phyloP scores from a whole-genome alignment of 495 filamentous ascomycete genomes.

The Aspergillus olivimuriae region DNA sequence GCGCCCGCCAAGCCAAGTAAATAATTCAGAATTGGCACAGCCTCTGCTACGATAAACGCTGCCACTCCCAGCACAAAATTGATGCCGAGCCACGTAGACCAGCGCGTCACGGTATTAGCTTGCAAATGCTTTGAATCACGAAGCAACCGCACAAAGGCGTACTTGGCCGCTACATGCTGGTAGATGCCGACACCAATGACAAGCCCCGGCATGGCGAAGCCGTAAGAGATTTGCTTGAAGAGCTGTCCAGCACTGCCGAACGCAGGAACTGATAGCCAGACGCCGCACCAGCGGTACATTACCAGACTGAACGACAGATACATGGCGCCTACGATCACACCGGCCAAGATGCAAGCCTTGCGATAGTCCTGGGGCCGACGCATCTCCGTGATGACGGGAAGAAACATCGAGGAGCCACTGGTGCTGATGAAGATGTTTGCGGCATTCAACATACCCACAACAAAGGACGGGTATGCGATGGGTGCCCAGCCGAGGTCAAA shows the following conservation, averaged over 20 bases:
- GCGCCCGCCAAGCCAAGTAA: slow-evolving; percentile 41
- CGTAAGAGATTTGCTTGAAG: slow-evolving; percentile 62
- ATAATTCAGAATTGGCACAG: slow-evolving; percentile 61
- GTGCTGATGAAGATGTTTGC: slow-evolving; percentile 31
- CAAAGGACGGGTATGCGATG: slow-evolving; percentile 23
- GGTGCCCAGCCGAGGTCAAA: slow-evolving; percentile 41
- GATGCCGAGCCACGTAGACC: slow-evolving; percentile 47
- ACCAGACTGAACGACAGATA: slow-evolving; percentile 46
- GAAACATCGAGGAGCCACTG: slow-evolving; percentile 59
- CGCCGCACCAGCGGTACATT: slow-evolving; percentile 65
- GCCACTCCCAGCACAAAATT: slow-evolving; percentile 46
- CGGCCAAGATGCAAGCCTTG: slow-evolving; percentile 56
- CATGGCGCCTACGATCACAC: slow-evolving; percentile 52
- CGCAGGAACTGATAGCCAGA: slow-evolving; percentile 56
- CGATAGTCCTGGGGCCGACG: slow-evolving; percentile 55
- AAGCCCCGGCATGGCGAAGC: slow-evolving; percentile 62
- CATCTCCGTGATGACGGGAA: slow-evolving; percentile 70
- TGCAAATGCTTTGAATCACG: slow-evolving; percentile 45
- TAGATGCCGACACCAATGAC: slow-evolving; percentile 54
- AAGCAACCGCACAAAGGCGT: slow-evolving; percentile 54
- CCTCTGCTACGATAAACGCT: slow-evolving; percentile 58
- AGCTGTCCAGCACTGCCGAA: slow-evolving; percentile 45
- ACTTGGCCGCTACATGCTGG: slow-evolving; percentile 50
- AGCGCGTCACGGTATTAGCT: slow-evolving; percentile 38
- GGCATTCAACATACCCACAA: slow-evolving; percentile 27